Base-by-base conservation (phyloP, 2,329 filamentous ascomycete species). In the Fusarium humuli region DNA sequence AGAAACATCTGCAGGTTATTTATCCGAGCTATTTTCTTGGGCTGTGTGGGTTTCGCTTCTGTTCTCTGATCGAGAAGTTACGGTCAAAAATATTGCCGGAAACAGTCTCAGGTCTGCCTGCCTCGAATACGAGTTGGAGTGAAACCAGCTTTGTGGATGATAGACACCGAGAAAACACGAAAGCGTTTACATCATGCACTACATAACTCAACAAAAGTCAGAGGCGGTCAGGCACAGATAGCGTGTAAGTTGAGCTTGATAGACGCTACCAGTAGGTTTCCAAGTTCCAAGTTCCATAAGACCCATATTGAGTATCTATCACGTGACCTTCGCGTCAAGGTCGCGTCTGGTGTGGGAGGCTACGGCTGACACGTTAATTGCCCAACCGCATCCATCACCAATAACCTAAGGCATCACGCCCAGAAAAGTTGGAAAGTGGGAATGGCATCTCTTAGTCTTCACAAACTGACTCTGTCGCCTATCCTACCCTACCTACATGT, bases 321-420 rank as follows among this genome's bases (percentile, higher is more conserved):
- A 80, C 70, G 78, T 81, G 79, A 81, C 57, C 61, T 63, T 74
- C 71, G 61, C 56, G 78, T 77, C 66, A 68, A 34, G 42, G 61
- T 77, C 77, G 77, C 70, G 77, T 45, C 34, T 30, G 18, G 16
- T 44, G 34, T 16, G 20, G 37, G 10, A 29, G 32, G 16, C 16
- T 29, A 32, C n/a, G 78, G 76, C 63, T 66, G 62, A 74, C 71
- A 55, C 57, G 79, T 78, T 59, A 67, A 29, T 41, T 61, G 73
- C 74, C 72, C 67, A 22, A 57, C 34, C n/a, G 42, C 46, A 44
- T 53, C 14, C 54, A 57, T 57, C 67, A 37, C 57, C 10, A 44
- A 67, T 22, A 22, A 40, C 47, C 47, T 54, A 34, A 70, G 57
- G 54, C 54, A 64, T 54, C 34, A 20, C 29, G 46, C 55, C 63